These are phyloP conservation scores for Penstemon barbatus DNA, from an alignment of 257 asterid genomes.

Conservation along the genomic window DNA sequence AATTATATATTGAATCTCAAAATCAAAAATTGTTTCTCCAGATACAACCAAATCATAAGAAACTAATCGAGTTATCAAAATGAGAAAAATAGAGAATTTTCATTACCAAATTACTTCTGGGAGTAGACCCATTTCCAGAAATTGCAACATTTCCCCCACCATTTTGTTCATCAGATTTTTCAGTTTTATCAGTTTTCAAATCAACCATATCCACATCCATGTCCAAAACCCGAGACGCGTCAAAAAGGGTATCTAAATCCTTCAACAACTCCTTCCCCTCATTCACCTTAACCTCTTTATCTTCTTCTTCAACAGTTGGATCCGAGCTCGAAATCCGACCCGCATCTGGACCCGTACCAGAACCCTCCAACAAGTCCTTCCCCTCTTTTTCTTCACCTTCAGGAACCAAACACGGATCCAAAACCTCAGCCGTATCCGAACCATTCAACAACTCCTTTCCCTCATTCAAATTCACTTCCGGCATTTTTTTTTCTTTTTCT, in stretches of 20 bases:
- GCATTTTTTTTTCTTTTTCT: slow-evolving; percentile 4
- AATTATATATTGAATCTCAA: background rate
- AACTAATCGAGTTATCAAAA: background rate
- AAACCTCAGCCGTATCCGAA: slow-evolving; percentile 11
- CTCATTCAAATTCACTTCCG: background rate
- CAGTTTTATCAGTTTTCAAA: slow-evolving; percentile 18
- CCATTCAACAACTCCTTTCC: slow-evolving; percentile 24
- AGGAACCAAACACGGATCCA: background rate
- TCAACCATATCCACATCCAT: slow-evolving; percentile 16
- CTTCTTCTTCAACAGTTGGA: slow-evolving; percentile 27
- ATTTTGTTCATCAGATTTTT: slow-evolving; percentile 13
- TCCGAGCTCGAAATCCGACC: background rate
- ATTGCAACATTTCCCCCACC: slow-evolving; percentile 5
- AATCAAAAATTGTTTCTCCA: background rate
- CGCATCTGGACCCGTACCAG: slow-evolving; percentile 6
- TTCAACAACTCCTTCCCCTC: slow-evolving; percentile 21
- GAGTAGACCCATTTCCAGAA: slow-evolving; percentile 21
- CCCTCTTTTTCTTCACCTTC: slow-evolving; percentile 16
- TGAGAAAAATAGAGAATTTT: background rate
- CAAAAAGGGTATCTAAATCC: slow-evolving; percentile 14
- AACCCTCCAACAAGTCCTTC: slow-evolving; percentile 24
- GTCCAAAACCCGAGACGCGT: background rate
- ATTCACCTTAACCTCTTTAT: background rate
- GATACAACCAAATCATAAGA: background rate
- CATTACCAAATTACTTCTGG: slow-evolving; percentile 39